These are phyloP conservation scores for Pseudocercospora cruenta DNA, from an alignment of 2,329 filamentous ascomycete genomes.

Conservation along the genomic window DNA sequence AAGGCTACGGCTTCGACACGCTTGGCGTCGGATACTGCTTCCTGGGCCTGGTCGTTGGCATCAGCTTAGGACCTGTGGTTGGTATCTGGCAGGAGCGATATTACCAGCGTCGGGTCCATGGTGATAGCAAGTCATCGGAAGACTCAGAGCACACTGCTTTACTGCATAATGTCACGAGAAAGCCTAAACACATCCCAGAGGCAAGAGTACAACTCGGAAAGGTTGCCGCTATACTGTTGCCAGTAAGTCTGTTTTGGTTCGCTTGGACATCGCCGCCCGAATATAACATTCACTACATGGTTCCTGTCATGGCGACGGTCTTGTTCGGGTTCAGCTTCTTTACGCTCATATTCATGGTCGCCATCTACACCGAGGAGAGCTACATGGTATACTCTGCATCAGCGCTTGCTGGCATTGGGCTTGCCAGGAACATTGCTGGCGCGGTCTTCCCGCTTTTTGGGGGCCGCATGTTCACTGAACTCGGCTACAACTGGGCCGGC, in stretches of 20 bases:
- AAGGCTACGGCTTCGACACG: conserved; percentile 42
- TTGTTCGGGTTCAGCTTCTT: conserved; percentile 58
- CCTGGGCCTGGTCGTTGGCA: conserved; percentile 46
- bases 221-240: conserved; percentile 47
- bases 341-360: conserved; percentile 55
- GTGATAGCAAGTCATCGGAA: conserved; percentile 35
- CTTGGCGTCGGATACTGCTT: conserved; percentile 28
- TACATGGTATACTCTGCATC: conserved; percentile 51
- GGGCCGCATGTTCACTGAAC: conserved; percentile 40
- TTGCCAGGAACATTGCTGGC: conserved; percentile 44
- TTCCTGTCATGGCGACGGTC: conserved; percentile 52
- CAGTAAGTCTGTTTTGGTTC: conserved; percentile 47
- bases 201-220: conserved; percentile 50
- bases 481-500: conserved; percentile 46
- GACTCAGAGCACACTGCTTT: conserved; percentile 13
- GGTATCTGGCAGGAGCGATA: conserved; percentile 52
- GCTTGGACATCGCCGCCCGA: conserved; percentile 44
- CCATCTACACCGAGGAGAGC: conserved; percentile 54
- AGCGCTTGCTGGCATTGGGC: conserved; percentile 46
- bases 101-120: conserved; percentile 44
- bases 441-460: conserved; percentile 47
- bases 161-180: neutral
- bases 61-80: conserved; percentile 48
- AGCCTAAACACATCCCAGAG: conserved; percentile 45
- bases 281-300: conserved; percentile 38